Base-by-base conservation (phyloP, 352 stramenopile genomes). In the Globisporangium paddicum region DNA sequence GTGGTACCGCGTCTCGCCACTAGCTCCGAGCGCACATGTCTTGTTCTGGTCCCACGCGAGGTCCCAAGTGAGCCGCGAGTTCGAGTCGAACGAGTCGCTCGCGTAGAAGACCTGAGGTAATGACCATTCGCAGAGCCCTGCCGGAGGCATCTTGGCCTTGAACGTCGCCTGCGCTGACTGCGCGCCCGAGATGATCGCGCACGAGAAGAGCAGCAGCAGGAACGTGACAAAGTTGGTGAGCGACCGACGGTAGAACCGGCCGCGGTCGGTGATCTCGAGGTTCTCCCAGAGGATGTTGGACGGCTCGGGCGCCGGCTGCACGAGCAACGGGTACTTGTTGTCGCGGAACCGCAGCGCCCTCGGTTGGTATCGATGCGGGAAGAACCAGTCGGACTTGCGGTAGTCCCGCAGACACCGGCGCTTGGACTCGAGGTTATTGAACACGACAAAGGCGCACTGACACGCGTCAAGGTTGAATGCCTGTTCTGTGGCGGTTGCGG, bases 271-370 rank as follows among this genome's bases (percentile, higher is more conserved):
- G 9, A 86, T 70, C 57, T 94, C 84, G 0, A 94, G 69, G 53
- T 93, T 96, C 55, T 96, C 86, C 86, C 86, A 96, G 47, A 94
- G 67, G 46, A 96, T 94, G 46, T 96, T 93, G 2, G 81, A 90
- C 23, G 86, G 86, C 52, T 96, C 86, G 0, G 83, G 82, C 0
- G 86, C 86, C 11, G 72, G 47, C 1, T 57, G 30, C 0, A 96
- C 79, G 13, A 67, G 69, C 14, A 96, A 51, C 2, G 70, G 53
- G 53, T 70, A 71, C 51, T 77, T 65, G 0, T 68, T 69, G 28
- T 82, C 52, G 6, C 85, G 78, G 38, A 94, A 94, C 3, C 82
- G 80, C 16, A 94, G 47, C 1, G 32, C 10, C 56, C 71, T 77
- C 0, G 85, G 85, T 34, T 92, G 80, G 42, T 78, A 89, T 6